Conservation (phyloP, 2,329 filamentous ascomycete species). For the Apiospora pterosperma region DNA sequence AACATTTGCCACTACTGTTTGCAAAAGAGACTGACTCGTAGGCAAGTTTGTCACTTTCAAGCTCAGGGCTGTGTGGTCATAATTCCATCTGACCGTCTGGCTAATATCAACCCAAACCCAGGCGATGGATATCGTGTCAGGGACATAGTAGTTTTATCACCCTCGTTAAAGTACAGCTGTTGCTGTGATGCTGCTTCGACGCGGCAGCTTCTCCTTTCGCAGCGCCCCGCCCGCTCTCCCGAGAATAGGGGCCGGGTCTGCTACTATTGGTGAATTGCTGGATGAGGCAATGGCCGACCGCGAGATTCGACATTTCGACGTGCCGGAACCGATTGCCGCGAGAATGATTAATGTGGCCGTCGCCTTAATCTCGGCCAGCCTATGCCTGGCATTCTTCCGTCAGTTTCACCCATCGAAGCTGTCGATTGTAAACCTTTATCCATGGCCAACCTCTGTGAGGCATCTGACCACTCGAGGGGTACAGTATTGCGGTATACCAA, state of each 20-base stretch:
- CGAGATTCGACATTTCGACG: background rate
- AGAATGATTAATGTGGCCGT: background rate
- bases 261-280: background rate
- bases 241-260: background rate
- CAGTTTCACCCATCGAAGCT: background rate
- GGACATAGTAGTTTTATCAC: background rate
- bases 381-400: background rate
- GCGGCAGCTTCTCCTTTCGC: background rate
- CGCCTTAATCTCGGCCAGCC: background rate
- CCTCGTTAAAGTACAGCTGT: background rate
- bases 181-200: background rate
- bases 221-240: background rate
- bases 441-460: too few species aligned
- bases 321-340: background rate
- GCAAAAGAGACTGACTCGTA: background rate
- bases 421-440: too few species aligned
- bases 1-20: background rate
- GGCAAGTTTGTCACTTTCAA: too few species aligned
- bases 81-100: background rate
- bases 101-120: background rate
- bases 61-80: background rate
- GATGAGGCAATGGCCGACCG: background rate
- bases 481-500: background rate
- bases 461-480: background rate
- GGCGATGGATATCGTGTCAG: background rate